Percentiles rank a stretch among this genome's conserved stretches.
These are phyloP conservation scores for Candida michaelii DNA, from an alignment of 805 yeast species.

Conservation along the genomic window DNA sequence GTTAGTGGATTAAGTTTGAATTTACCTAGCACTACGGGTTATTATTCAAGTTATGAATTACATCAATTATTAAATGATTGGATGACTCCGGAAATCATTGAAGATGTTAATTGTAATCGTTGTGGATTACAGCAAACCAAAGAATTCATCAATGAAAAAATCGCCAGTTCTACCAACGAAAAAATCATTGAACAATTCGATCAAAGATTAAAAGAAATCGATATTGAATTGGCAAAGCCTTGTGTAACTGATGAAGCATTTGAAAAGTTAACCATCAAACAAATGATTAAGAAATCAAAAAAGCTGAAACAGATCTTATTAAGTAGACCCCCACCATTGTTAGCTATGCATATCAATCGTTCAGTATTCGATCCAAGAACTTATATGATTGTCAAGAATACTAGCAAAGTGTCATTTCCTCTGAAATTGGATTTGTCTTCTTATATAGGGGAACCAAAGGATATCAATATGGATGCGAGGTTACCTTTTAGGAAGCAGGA, in stretches of 20 bases:
- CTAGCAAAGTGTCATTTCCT: conserved; percentile 80
- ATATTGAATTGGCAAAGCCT: conserved; percentile 56
- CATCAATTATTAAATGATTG: conserved; percentile 60
- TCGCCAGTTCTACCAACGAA: conserved; percentile 44
- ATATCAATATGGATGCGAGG: conserved; percentile 79
- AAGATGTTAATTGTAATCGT: conserved; percentile 92
- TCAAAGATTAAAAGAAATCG: conserved; percentile 29
- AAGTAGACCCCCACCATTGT: conserved; percentile 77
- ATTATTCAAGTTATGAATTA: conserved; percentile 37
- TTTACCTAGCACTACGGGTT: conserved; percentile 47
- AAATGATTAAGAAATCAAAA: conserved; percentile 69
- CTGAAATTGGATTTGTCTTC: conserved; percentile 62
- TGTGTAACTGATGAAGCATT: conserved; percentile 80
- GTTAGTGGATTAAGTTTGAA: conserved; percentile 72
- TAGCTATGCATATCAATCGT: conserved; percentile 86
- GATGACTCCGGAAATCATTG: conserved; percentile 80
- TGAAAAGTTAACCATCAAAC: conserved; percentile 68
- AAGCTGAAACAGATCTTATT: conserved; percentile 83
- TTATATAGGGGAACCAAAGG: conserved; percentile 67
- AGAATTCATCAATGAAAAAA: conserved; percentile 49
- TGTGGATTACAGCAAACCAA: conserved; percentile 72
- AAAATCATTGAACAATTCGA: conserved; percentile 30
- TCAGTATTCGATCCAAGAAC: conserved; percentile 89
- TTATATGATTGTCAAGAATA: conserved; percentile 79
- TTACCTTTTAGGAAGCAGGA: conserved; percentile 67